phyloP scores from a whole-genome alignment of 2,329 filamentous ascomycete species.

The Epichloe uncinata region DNA sequence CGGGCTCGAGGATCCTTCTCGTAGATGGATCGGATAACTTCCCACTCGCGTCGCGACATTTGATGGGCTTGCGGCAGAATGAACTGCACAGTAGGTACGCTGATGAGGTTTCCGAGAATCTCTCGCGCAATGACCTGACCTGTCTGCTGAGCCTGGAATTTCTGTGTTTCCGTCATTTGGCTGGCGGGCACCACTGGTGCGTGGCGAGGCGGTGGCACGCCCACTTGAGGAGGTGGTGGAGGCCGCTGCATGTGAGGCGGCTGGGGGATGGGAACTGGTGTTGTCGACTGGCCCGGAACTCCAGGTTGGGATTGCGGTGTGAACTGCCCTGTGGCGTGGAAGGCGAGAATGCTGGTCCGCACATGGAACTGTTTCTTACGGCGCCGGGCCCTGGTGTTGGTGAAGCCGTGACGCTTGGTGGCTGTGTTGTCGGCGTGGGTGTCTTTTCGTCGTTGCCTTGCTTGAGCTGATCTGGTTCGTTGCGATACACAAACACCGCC shows the following conservation, averaged over 20 bases:
- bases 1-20: slow-evolving; percentile 51
- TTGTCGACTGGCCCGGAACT: slow-evolving; percentile 20
- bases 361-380: slow-evolving; percentile 33
- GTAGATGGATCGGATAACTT: slow-evolving; percentile 56
- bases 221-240: slow-evolving; percentile 7
- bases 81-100: slow-evolving; percentile 53
- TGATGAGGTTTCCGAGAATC: slow-evolving; percentile 49
- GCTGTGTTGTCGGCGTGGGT: slow-evolving; percentile 8
- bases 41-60: slow-evolving; percentile 60
- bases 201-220: neutral
- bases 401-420: slow-evolving; percentile 11
- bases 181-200: slow-evolving; percentile 4
- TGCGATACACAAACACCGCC: slow-evolving; percentile 72
- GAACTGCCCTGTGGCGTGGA: slow-evolving; percentile 27
- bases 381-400: slow-evolving; percentile 23
- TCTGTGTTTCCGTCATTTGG: slow-evolving; percentile 20
- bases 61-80: slow-evolving; percentile 54
- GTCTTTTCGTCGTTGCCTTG: slow-evolving; percentile 13
- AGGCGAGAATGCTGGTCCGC: slow-evolving; percentile 41
- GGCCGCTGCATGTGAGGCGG: slow-evolving; percentile 14
- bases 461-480: slow-evolving; percentile 31
- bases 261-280: slow-evolving; percentile 24
- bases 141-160: slow-evolving; percentile 30
- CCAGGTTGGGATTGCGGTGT: slow-evolving; percentile 16
- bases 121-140: slow-evolving; percentile 47